Evolutionary conservation across 2,329 filamentous ascomycete genomes (phyloP), one percentile per base, ranked within the genome.

Genomic region (Ceratocystis papillata): DNA sequence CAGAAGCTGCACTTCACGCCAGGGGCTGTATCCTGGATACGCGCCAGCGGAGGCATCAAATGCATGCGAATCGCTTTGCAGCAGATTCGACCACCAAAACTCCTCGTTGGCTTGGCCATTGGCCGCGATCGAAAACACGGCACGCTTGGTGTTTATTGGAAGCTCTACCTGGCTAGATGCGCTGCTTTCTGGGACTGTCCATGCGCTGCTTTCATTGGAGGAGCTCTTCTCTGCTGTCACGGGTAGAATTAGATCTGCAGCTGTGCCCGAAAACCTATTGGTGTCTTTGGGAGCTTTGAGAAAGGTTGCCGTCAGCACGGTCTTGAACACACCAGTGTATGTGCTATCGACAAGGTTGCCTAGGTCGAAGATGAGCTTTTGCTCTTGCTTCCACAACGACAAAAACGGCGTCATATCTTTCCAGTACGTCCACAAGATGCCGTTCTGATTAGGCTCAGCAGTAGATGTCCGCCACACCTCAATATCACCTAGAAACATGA

Each of bases 401-500:
- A 87, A 76, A 72, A 86, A 92, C 64, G 82, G 79, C 1, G 87
- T 88, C 83, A 91, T 85, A 72, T 95, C 89, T 74, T 93, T 94
- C 65, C 86, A 77, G 72, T 89, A 90, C 0, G 82, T 85, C 87
- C 88, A 93, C 57, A 81, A 77, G 69, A 94, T 91, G 5, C 89
- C 89, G 25, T 80, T 80, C 3, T 76, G 71, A 0, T 84, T 89
- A 1, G 90, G 89, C 75, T 95, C 88, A 3, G 89, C 88, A 0
- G 90, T 95, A 4, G 88, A 91, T 1, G 89, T 92, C 28, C 89
- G 80, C 79, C 88, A 94, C n/a, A 95, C 80, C 73, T 95, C 89
- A 8, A 83, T 84, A 73, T 93, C 87, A 50, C 84, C 84, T 46
- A 94, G 78, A 71, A 87, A 94, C 80, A 94, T 86, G 41, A 87